Base-by-base conservation (phyloP, 2,329 filamentous ascomycete genomes). In the Eutypa lata region DNA sequence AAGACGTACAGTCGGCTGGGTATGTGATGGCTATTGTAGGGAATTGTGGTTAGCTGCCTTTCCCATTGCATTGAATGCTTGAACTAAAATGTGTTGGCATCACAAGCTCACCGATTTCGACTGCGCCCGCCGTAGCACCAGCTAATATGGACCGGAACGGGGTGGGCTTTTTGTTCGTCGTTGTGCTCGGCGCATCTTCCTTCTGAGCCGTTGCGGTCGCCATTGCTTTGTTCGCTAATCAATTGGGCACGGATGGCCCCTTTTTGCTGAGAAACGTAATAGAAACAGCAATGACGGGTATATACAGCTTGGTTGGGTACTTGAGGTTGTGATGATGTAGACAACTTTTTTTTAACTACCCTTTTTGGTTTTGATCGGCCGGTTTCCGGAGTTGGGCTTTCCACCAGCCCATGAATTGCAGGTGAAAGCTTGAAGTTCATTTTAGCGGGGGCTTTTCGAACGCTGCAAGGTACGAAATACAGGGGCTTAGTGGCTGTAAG, bases 121-220 rank as follows among this genome's bases (percentile, higher is more conserved):
- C 83, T 51, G 92, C 94, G 65, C 94, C 94, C 51, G 93, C 94
- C n/a, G 89, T 89, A 52, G 91, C 90, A 58, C 94, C 94, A 52
- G 94, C 94, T 63, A 97, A 79, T 64, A 97, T 90, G 54, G 91
- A 96, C 62, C 94, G 89, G 68, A 96, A 73, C 47, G 89, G 83
- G 66, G 89, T 96, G 46, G 92, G 90, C 67, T 79, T 80, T 58
- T 76, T 76, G 51, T 69, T 64, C 53, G 65, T 50, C 54, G 62
- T 58, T 52, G n/a, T n/a, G n/a, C 56, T 56, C 51, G 58, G 43
- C 53, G 51, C 42, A 44, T 22, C 42, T 44, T 49, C 42, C 31
- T 49, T 47, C n/a, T 56, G 52, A 22, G 42, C 53, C 21, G 48
- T 47, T 19, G 53, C 50, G 13, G 52, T 51, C 38, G 55, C 50